A percentile compares a stretch with the other conserved stretches of the same genome.
Evolutionary conservation across 345 rosid species (phyloP).

Genomic region (Salix exigua): DNA sequence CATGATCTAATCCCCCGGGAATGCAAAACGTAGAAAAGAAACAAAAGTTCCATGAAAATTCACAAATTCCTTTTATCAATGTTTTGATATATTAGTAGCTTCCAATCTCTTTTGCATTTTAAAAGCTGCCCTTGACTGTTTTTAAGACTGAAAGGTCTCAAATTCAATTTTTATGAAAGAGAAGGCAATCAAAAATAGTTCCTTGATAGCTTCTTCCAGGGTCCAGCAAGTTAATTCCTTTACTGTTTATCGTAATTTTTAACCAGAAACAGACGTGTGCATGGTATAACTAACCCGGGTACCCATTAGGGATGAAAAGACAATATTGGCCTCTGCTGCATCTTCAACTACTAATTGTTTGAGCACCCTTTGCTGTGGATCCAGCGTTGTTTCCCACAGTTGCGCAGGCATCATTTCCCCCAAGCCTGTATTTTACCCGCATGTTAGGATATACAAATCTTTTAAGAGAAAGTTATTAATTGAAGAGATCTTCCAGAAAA

Average conservation of each 20-base stretch:
- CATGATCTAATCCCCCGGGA: neutral
- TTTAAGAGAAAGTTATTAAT: too few relatives aligned
- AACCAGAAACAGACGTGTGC: neutral
- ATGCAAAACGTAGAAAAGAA: too few relatives aligned
- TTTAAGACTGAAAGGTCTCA: neutral
- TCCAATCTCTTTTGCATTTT: neutral
- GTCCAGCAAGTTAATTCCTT: too few relatives aligned
- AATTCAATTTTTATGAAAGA: neutral
- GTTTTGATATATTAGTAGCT: neutral
- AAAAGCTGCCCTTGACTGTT: neutral
- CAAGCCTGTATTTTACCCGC: constrained; percentile 49
- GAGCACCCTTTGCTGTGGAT: constrained; percentile 75
- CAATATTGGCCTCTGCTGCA: constrained; percentile 65
- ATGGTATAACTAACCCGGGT: constrained; percentile 52
- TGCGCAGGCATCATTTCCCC: constrained; percentile 99
- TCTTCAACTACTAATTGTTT: constrained; percentile 82
- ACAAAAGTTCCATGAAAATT: neutral
- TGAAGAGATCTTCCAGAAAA: too few relatives aligned
- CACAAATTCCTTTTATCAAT: neutral
- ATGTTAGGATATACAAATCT: neutral
- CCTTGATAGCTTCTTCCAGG: neutral
- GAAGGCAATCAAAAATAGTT: neutral
- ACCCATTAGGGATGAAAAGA: constrained; percentile 94
- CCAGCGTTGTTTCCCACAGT: constrained; percentile 97
- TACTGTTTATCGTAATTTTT: neutral